Conservation (phyloP, 2,329 filamentous ascomycete genomes). For the Geosmithia putterillii region DNA sequence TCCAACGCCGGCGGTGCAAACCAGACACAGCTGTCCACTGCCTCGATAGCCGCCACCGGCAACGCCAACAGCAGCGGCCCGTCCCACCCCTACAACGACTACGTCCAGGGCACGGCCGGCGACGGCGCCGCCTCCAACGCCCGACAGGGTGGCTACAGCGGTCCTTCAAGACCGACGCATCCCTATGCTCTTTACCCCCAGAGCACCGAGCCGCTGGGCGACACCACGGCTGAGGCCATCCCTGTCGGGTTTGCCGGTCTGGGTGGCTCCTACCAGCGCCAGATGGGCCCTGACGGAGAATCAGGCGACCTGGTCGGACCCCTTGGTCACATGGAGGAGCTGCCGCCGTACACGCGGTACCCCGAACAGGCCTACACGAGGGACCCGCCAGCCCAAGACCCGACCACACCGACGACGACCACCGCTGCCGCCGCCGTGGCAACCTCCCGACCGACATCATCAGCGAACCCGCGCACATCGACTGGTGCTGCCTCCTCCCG, state of each 20-base stretch:
- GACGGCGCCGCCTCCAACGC: conserved; percentile 10
- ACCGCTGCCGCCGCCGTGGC: conserved; percentile 2
- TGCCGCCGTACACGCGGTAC: conserved; percentile 86
- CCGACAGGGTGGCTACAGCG: conserved; percentile 41
- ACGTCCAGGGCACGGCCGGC: background rate
- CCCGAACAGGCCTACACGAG: conserved; percentile 54
- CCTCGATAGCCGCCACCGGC: background rate
- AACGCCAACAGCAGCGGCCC: conserved; percentile 8
- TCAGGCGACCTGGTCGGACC: conserved; percentile 77
- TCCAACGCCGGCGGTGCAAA: conserved; percentile 5
- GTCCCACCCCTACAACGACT: conserved; percentile 2
- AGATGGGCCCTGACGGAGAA: conserved; percentile 68
- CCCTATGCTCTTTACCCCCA: conserved; percentile 83
- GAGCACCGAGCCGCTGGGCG: conserved; percentile 45
- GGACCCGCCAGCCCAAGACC: background rate
- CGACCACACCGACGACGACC: conserved; percentile 1
- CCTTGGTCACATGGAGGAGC: conserved; percentile 78
- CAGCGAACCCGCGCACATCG: background rate
- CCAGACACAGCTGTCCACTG: conserved; percentile 5
- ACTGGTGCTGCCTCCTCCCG: background rate
- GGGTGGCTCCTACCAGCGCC: conserved; percentile 54
- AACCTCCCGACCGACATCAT: background rate
- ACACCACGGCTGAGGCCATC: conserved; percentile 31
- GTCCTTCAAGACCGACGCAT: conserved; percentile 59
- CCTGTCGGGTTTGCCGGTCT: conserved; percentile 66